A percentile compares a stretch with the other conserved stretches of the same genome.
Conservation (phyloP, 352 stramenopile species). For the Phytopythium litorale region DNA sequence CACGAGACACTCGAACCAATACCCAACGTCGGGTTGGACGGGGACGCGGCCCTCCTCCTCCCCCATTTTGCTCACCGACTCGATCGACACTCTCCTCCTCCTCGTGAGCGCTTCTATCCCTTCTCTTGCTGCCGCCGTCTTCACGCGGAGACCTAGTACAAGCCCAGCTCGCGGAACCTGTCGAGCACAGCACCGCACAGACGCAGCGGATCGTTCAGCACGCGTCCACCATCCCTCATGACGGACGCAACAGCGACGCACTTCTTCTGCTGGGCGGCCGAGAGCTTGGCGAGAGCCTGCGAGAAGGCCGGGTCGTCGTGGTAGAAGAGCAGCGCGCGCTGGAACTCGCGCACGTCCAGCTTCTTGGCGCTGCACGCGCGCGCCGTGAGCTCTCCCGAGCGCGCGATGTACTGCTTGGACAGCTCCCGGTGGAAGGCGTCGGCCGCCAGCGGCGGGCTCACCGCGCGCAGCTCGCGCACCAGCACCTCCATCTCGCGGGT, state of each 20-base stretch:
- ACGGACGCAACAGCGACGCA: conserved; percentile 12
- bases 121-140: neutral
- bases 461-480: conserved; percentile 23
- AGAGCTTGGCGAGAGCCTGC: conserved; percentile 54
- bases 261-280: conserved; percentile 64
- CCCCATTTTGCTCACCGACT: neutral
- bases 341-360: conserved; percentile 65
- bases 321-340: conserved; percentile 74
- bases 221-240: neutral
- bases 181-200: conserved; percentile 6
- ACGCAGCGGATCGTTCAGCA: conserved; percentile 4
- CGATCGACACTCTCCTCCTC: neutral
- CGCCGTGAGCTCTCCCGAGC: conserved; percentile 55
- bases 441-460: conserved; percentile 22
- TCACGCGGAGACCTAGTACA: conserved; percentile 20
- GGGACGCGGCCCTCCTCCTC: neutral
- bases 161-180: conserved; percentile 47
- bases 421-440: conserved; percentile 49
- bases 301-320: conserved; percentile 69
- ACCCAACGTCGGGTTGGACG: neutral
- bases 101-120: neutral
- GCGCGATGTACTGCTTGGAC: conserved; percentile 62
- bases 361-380: conserved; percentile 43
- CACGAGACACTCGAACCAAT: neutral
- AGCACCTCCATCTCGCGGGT: conserved; percentile 77